Evolutionary conservation across 371 early-diverging fungal species (phyloP).

Genomic region (Lichtheimia corymbifera): DNA sequence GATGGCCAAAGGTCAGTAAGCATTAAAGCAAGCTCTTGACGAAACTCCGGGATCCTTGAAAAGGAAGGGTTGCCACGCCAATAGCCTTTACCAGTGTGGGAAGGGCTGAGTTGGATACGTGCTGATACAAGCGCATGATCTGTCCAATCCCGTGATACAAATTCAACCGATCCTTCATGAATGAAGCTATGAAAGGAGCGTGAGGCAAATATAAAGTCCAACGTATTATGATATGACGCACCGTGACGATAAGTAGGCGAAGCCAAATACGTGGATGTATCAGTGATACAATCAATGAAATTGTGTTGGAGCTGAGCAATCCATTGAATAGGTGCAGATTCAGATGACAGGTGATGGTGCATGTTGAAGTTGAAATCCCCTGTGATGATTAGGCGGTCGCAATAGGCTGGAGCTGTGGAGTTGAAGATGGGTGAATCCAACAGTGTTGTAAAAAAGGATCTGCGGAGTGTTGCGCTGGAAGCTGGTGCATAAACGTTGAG

Average conservation of each 20-base stretch:
- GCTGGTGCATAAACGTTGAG: constrained; percentile 12
- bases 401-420: background rate
- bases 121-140: constrained; percentile 11
- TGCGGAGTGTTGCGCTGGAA: background rate
- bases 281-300: constrained; percentile 9
- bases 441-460: background rate
- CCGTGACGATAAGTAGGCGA: constrained; percentile 11
- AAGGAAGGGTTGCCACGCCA: constrained; percentile 11
- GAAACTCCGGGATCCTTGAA: background rate
- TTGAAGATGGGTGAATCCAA: background rate
- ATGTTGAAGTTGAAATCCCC: constrained; percentile 14
- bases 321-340: background rate
- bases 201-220: constrained; percentile 11
- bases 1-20: background rate
- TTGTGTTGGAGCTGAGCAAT: background rate
- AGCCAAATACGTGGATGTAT: background rate
- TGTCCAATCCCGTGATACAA: background rate
- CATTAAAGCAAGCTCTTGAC: background rate
- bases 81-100: constrained; percentile 1
- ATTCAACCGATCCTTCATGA: background rate
- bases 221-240: background rate
- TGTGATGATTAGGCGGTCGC: constrained; percentile 2
- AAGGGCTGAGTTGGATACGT: background rate
- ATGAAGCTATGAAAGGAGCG: background rate
- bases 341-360: background rate